Evolutionary conservation across 2,329 filamentous ascomycete genomes (phyloP).

Genomic region (Fusarium multiceps): DNA sequence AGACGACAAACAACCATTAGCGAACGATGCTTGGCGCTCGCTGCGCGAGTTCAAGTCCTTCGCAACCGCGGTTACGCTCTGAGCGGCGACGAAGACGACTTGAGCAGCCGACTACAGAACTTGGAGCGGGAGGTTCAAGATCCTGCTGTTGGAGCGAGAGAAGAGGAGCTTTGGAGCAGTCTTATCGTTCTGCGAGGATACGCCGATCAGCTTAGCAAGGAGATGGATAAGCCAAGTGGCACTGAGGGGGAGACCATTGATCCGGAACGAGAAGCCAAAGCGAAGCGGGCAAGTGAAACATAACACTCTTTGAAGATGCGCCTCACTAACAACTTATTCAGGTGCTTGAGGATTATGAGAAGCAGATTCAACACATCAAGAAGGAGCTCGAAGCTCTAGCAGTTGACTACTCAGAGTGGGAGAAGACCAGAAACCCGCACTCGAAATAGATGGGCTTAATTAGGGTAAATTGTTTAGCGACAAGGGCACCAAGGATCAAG

Average conservation of each 20-base stretch:
- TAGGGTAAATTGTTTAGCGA: constrained; percentile 2
- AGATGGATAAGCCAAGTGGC: constrained; percentile 75
- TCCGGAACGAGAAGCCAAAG: constrained; percentile 76
- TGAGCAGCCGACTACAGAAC: constrained; percentile 76
- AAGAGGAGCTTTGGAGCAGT: constrained; percentile 88
- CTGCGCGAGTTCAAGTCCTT: constrained; percentile 82
- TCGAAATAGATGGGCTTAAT: constrained; percentile 47
- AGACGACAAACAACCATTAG: constrained; percentile 78
- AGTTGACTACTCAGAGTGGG: constrained; percentile 67
- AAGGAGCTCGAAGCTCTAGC: constrained; percentile 75
- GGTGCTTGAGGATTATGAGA: constrained; percentile 85
- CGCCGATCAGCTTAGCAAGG: constrained; percentile 76
- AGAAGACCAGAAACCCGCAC: constrained; percentile 59
- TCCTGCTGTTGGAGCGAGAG: constrained; percentile 77
- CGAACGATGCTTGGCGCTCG: constrained; percentile 78
- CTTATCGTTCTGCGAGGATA: constrained; percentile 80
- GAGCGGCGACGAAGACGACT: constrained; percentile 80
- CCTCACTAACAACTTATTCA: constrained; percentile 50
- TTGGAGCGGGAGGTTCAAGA: constrained; percentile 79
- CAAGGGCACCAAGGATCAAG: background rate
- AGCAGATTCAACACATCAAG: constrained; percentile 80
- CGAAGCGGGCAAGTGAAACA: constrained; percentile 73
- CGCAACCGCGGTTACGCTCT: constrained; percentile 85
- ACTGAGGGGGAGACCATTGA: constrained; percentile 69
- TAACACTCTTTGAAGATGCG: background rate